These are phyloP conservation scores for Exophiala aquamarina DNA, from an alignment of 2,329 filamentous ascomycete genomes.

Conservation along the genomic window DNA sequence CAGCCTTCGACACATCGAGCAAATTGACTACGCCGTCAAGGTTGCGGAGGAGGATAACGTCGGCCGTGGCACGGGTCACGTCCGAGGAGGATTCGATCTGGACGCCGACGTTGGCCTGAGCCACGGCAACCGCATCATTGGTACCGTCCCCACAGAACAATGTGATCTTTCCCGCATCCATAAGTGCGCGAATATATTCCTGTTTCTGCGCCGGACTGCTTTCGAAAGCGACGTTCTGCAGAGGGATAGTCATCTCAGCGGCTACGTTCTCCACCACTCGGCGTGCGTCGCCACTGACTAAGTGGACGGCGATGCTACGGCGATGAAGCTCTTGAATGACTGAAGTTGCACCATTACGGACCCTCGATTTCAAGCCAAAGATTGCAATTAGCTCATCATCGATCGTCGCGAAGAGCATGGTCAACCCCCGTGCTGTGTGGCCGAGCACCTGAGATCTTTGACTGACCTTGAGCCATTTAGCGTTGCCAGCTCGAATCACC, in stretches of 20 bases:
- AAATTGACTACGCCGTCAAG: slow-evolving; percentile 59
- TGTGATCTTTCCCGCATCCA: slow-evolving; percentile 37
- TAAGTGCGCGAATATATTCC: slow-evolving; percentile 49
- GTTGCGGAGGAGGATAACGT: slow-evolving; percentile 66
- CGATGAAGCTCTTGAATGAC: slow-evolving; percentile 53
- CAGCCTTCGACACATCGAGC: slow-evolving; percentile 52
- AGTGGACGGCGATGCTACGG: slow-evolving; percentile 51
- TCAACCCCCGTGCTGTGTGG: slow-evolving; percentile 44
- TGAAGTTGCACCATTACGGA: slow-evolving; percentile 51
- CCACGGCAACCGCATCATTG: slow-evolving; percentile 73
- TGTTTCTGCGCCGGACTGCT: slow-evolving; percentile 57
- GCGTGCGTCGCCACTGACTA: slow-evolving; percentile 59
- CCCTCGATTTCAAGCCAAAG: slow-evolving; percentile 50
- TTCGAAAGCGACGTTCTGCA: slow-evolving; percentile 43
- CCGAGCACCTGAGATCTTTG: slow-evolving; percentile 32
- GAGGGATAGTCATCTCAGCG: slow-evolving; percentile 39
- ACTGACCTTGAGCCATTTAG: slow-evolving; percentile 38
- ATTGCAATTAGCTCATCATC: slow-evolving; percentile 43
- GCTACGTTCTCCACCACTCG: slow-evolving; percentile 51
- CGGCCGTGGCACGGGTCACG: slow-evolving; percentile 65
- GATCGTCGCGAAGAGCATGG: slow-evolving; percentile 59
- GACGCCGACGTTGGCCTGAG: slow-evolving; percentile 69
- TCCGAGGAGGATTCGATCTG: slow-evolving; percentile 66
- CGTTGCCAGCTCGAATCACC: slow-evolving; percentile 23
- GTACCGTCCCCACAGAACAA: slow-evolving; percentile 77